These are phyloP conservation scores for Candida dubliniensis DNA, from an alignment of 1,139 yeast species.

Conservation along the genomic window DNA sequence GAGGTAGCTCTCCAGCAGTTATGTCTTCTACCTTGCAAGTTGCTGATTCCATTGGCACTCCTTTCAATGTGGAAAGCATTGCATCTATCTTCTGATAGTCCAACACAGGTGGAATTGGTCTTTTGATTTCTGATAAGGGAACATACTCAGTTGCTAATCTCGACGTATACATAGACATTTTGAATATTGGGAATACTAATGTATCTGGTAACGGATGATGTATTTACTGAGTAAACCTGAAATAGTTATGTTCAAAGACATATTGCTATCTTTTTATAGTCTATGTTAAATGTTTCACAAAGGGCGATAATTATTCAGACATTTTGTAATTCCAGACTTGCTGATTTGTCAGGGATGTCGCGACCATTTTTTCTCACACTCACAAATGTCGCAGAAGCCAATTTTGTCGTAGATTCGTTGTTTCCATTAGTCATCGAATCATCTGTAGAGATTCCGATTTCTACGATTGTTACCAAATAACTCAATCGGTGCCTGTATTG, in stretches of 20 bases:
- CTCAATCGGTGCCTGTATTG: too few relatives aligned
- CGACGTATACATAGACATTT: conserved; percentile 41
- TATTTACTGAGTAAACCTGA: background rate
- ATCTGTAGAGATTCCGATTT: too few relatives aligned
- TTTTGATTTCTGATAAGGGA: conserved; percentile 62
- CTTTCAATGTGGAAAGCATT: conserved; percentile 73
- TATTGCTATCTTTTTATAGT: background rate
- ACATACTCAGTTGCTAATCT: conserved; percentile 51
- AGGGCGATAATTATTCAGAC: background rate
- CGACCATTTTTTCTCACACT: too few relatives aligned
- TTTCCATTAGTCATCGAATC: too few relatives aligned
- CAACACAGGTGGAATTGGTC: conserved; percentile 84
- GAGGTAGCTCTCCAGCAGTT: conserved; percentile 67
- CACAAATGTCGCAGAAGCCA: background rate
- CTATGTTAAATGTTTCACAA: background rate
- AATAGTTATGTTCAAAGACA: background rate
- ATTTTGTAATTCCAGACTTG: background rate
- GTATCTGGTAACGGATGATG: background rate
- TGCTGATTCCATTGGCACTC: conserved; percentile 60
- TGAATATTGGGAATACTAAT: background rate
- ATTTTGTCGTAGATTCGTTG: too few relatives aligned
- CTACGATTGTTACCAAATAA: too few relatives aligned
- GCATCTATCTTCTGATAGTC: conserved; percentile 71
- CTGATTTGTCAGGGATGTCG: background rate
- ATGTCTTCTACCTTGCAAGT: conserved; percentile 61